Conservation (phyloP, 352 stramenopile species). For the Phytophthora cactorum region DNA sequence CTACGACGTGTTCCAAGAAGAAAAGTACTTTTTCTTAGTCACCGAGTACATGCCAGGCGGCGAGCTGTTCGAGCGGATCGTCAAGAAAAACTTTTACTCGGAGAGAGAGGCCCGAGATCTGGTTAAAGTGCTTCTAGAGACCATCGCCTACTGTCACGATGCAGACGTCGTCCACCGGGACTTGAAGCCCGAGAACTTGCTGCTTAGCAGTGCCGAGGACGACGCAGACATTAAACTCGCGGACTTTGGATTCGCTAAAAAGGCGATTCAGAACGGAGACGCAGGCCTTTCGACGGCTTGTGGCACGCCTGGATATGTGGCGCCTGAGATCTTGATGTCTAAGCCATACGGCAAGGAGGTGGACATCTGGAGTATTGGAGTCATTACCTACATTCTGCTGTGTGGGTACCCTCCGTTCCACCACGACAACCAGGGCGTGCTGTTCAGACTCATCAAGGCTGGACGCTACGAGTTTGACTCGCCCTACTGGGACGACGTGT, state of each 20-base stretch:
- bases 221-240: constrained; percentile 86
- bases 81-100: constrained; percentile 89
- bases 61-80: constrained; percentile 88
- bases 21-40: constrained; percentile 96
- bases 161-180: constrained; percentile 93
- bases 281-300: constrained; percentile 64
- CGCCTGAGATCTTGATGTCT: constrained; percentile 78
- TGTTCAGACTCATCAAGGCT: constrained; percentile 82
- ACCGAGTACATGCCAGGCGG: constrained; percentile 95
- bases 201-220: constrained; percentile 80
- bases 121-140: constrained; percentile 79
- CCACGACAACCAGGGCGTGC: constrained; percentile 90
- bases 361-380: constrained; percentile 91
- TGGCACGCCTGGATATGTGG: constrained; percentile 80
- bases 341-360: constrained; percentile 80
- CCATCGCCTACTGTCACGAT: constrained; percentile 88
- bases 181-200: constrained; percentile 97
- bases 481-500: constrained; percentile 86
- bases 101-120: constrained; percentile 82
- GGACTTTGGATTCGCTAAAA: constrained; percentile 88
- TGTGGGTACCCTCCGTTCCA: constrained; percentile 89
- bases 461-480: constrained; percentile 79
- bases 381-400: constrained; percentile 89
- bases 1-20: constrained; percentile 92
- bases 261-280: constrained; percentile 54